These are phyloP conservation scores for Taxawa tesnikishii DNA, from an alignment of 2,329 filamentous ascomycete species.

Conservation along the genomic window DNA sequence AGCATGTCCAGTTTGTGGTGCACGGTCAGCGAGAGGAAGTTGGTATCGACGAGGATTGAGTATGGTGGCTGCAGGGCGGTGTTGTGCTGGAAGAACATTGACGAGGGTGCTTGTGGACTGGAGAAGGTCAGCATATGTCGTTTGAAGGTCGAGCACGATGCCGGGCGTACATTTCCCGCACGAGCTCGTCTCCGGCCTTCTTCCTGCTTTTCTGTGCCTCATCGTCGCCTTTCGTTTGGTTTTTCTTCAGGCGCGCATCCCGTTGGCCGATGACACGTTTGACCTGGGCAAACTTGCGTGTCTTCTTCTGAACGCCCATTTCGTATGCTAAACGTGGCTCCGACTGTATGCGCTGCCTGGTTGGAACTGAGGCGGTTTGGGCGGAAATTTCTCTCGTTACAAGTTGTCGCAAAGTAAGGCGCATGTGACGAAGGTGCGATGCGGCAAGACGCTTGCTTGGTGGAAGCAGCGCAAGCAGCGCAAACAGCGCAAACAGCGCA, in stretches of 20 bases:
- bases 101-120: conserved; percentile 24
- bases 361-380: too few relatives aligned
- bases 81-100: conserved; percentile 84
- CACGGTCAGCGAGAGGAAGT: conserved; percentile 83
- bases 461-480: too few relatives aligned
- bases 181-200: conserved; percentile 49
- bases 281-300: conserved; percentile 77
- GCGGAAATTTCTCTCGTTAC: too few relatives aligned
- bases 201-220: conserved; percentile 44
- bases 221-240: conserved; percentile 54
- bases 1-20: conserved; percentile 81
- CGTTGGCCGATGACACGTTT: conserved; percentile 74
- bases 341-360: too few relatives aligned
- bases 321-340: too few relatives aligned
- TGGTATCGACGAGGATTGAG: conserved; percentile 70
- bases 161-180: conserved; percentile 54
- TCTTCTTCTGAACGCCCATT: conserved; percentile 86
- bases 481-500: too few relatives aligned
- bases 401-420: too few relatives aligned
- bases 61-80: conserved; percentile 76
- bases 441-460: too few relatives aligned
- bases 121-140: background rate
- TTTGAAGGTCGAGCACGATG: background rate
- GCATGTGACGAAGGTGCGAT: too few relatives aligned
- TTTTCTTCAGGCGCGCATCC: conserved; percentile 73